Conservation (phyloP, 176 grass and related monocot genomes). For the Paspalum notatum region DNA sequence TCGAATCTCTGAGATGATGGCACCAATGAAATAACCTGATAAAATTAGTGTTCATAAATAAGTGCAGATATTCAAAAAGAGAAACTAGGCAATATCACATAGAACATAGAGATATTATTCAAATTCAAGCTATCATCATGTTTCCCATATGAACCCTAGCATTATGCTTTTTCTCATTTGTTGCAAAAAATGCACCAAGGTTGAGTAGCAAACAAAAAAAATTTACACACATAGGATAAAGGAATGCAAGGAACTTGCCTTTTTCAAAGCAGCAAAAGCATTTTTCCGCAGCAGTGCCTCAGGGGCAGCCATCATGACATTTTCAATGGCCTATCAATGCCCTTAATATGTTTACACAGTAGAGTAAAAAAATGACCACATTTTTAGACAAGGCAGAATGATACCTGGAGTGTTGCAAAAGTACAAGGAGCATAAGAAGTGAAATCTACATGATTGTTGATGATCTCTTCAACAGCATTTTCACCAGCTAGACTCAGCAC, state of each 20-base stretch:
- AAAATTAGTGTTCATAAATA: slow-evolving; percentile 37
- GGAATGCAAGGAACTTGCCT: slow-evolving; percentile 41
- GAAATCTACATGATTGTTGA: slow-evolving; percentile 57
- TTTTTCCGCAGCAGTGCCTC: slow-evolving; percentile 70
- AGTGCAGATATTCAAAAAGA: slow-evolving; percentile 25
- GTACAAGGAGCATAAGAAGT: slow-evolving; percentile 44
- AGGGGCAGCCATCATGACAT: slow-evolving; percentile 71
- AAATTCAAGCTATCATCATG: slow-evolving; percentile 33
- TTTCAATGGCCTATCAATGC: slow-evolving; percentile 73
- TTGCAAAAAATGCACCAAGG: slow-evolving; percentile 29
- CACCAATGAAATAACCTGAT: slow-evolving; percentile 73
- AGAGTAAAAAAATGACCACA: slow-evolving; percentile 11
- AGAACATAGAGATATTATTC: not conserved
- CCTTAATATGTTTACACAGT: slow-evolving; percentile 32
- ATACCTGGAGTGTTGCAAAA: slow-evolving; percentile 77
- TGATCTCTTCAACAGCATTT: slow-evolving; percentile 40
- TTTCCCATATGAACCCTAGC: too few species aligned
- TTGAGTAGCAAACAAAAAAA: not conserved
- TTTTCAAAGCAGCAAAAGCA: slow-evolving; percentile 73
- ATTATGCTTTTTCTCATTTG: not conserved
- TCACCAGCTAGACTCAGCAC: slow-evolving; percentile 62
- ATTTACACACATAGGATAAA: not conserved
- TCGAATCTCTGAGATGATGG: slow-evolving; percentile 75
- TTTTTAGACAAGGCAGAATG: not conserved
- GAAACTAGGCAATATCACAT: not conserved